Percentiles rank a stretch among this genome's conserved stretches.
phyloP scores from a whole-genome alignment of 768 basidiomycete species.

The Lactarius vividus region DNA sequence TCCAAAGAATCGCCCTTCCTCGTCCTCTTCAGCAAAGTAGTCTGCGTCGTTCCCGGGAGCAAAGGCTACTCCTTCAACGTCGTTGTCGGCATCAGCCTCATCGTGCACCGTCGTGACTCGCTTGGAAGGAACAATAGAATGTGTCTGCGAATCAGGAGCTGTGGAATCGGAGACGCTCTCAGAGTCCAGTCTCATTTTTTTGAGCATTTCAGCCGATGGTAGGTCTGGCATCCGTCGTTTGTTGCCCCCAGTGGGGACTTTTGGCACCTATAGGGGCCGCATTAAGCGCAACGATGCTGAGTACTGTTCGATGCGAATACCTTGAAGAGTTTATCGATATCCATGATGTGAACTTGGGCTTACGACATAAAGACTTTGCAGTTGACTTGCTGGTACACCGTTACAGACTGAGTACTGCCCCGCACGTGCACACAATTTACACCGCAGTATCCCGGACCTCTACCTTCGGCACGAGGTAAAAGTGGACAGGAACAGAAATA shows the following conservation, averaged over 20 bases:
- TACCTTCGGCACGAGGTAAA: not conserved
- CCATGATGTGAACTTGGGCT: slow-evolving; percentile 36
- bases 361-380: not conserved
- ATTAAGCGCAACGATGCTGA: slow-evolving; percentile 5
- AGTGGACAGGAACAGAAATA: slow-evolving; percentile 1
- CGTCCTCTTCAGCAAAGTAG: slow-evolving; percentile 88
- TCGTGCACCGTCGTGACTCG: slow-evolving; percentile 61
- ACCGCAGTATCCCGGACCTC: not conserved
- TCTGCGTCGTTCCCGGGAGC: slow-evolving; percentile 88
- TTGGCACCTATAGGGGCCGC: slow-evolving; percentile 51
- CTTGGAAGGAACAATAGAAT: slow-evolving; percentile 34
- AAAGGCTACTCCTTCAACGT: slow-evolving; percentile 45
- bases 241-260: slow-evolving; percentile 57
- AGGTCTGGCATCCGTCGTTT: slow-evolving; percentile 77
- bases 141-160: slow-evolving; percentile 1
- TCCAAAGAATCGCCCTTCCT: slow-evolving; percentile 90
- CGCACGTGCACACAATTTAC: slow-evolving; percentile 2
- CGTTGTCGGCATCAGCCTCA: slow-evolving; percentile 50
- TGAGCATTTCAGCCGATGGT: slow-evolving; percentile 78
- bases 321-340: slow-evolving; percentile 52
- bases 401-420: not conserved
- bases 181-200: slow-evolving; percentile 65
- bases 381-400: not conserved
- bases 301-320: slow-evolving; percentile 27
- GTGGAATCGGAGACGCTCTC: slow-evolving; percentile 23